phyloP scores from a whole-genome alignment of 345 rosid species.

The Conringia planisiliqua region DNA sequence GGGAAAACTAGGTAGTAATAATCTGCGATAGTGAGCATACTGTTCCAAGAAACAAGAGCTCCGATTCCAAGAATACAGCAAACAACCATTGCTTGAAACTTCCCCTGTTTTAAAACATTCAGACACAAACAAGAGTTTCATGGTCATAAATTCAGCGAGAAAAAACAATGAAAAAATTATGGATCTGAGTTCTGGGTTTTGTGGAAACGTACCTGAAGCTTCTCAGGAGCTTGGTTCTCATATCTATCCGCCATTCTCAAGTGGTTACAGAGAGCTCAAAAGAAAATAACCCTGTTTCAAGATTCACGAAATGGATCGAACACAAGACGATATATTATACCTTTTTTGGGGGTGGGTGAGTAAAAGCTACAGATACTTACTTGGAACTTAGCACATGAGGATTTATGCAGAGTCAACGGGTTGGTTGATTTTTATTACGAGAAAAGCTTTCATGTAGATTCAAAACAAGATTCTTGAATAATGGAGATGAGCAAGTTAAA shows the following conservation, averaged over 20 bases:
- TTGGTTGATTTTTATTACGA: not conserved
- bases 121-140: not conserved
- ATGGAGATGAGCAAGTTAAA: not conserved
- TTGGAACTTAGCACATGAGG: constrained; percentile 2
- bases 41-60: constrained; percentile 76
- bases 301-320: not conserved
- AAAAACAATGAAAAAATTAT: not conserved
- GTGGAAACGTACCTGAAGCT: constrained; percentile 20
- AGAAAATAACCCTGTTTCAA: constrained; percentile 61
- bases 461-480: constrained; percentile 7
- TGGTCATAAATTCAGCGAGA: not conserved
- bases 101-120: constrained; percentile 46
- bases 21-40: constrained; percentile 79
- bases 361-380: not conserved
- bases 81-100: constrained; percentile 45
- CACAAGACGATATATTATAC: not conserved
- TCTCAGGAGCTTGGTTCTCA: constrained; percentile 17
- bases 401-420: not conserved
- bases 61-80: constrained; percentile 88
- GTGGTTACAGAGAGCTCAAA: constrained; percentile 40
- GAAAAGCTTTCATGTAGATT: constrained; percentile 1
- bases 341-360: not conserved
- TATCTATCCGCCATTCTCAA: constrained; percentile 4
- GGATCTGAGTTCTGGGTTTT: constrained; percentile 1
- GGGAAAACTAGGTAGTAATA: constrained; percentile 68